Percentiles rank a stretch among this genome's conserved stretches.
These are phyloP conservation scores for Syzygium syzygioides DNA, from an alignment of 441 rosid species.

Conservation along the genomic window DNA sequence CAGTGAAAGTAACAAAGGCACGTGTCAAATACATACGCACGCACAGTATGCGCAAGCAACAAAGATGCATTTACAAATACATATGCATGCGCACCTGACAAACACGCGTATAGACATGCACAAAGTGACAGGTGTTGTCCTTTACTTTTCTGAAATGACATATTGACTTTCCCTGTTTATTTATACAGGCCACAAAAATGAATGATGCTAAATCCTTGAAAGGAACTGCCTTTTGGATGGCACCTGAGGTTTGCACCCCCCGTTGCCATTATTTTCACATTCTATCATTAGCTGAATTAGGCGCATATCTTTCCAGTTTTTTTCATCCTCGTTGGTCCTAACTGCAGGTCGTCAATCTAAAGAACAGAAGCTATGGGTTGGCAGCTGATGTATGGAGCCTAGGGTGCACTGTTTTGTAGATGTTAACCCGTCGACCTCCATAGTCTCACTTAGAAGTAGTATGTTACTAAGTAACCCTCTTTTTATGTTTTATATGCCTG, in stretches of 20 bases:
- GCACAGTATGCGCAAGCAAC: background rate
- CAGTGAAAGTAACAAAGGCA: too few species aligned
- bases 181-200: background rate
- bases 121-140: background rate
- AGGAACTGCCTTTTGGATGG: conserved; percentile 6
- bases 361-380: background rate
- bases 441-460: background rate
- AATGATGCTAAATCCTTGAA: background rate
- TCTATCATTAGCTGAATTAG: background rate
- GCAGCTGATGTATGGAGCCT: conserved; percentile 17
- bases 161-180: background rate
- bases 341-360: background rate
- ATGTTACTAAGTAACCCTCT: background rate
- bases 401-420: conserved; percentile 11
- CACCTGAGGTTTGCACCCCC: conserved; percentile 3
- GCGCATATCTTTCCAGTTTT: background rate
- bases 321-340: background rate
- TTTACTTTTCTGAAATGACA: background rate
- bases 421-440: background rate
- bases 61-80: background rate
- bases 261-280: background rate
- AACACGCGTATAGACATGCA: background rate
- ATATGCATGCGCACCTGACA: background rate
- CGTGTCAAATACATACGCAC: background rate
- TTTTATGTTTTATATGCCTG: background rate